Evolutionary conservation across 2,329 filamentous ascomycete genomes (phyloP).

Genomic region (Arthroderma uncinatum): DNA sequence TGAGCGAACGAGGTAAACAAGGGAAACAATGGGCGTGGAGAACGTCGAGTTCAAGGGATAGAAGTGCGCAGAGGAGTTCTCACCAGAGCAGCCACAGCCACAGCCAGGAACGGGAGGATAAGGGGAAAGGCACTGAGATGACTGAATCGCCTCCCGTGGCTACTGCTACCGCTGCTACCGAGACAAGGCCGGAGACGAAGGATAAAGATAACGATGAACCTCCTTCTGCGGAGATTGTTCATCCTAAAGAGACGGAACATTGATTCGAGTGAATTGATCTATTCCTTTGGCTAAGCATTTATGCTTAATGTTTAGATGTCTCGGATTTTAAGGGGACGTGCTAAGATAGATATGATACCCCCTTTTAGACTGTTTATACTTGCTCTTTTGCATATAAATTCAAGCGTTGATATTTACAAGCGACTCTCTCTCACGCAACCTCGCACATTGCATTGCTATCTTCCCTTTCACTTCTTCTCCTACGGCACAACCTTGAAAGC

Average conservation of each 20-base stretch:
- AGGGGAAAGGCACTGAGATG: neutral
- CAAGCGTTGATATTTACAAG: neutral
- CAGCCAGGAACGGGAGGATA: neutral
- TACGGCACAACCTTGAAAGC: constrained; percentile 5
- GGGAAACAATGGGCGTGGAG: constrained; percentile 18
- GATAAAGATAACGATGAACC: neutral
- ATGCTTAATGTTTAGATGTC: neutral
- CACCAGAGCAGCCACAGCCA: neutral
- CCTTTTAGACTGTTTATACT: neutral
- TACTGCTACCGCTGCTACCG: neutral
- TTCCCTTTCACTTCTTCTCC: neutral
- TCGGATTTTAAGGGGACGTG: neutral
- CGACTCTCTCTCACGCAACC: neutral
- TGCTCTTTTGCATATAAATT: too few species aligned
- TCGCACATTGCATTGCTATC: too few species aligned
- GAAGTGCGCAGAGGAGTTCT: neutral
- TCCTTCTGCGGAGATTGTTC: neutral
- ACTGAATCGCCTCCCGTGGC: neutral
- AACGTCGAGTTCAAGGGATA: constrained; percentile 4
- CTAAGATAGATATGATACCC: neutral
- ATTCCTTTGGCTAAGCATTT: neutral
- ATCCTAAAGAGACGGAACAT: too few species aligned
- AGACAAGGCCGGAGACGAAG: neutral
- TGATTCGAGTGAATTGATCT: too few species aligned
- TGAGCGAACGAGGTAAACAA: constrained; percentile 17